Base-by-base conservation (phyloP, 345 rosid species). In the Acer saccharum region DNA sequence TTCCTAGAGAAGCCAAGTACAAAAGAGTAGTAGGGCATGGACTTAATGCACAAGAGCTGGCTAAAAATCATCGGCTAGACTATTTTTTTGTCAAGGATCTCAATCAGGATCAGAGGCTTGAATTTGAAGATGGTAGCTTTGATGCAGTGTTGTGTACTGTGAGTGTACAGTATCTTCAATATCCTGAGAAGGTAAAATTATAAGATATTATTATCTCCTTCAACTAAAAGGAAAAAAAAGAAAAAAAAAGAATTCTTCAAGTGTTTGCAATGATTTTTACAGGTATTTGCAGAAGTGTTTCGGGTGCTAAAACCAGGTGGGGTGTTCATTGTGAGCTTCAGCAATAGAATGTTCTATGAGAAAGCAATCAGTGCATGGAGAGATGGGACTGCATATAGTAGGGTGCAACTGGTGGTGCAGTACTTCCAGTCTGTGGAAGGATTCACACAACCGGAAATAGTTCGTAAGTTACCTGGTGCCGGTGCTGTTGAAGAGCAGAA, bases 271-370 rank as follows among this genome's bases (percentile, higher is more conserved):
- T 60, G 64, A 9, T 60, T 65, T 9, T 43, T 43, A 43, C 46
- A 91, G 97, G 95, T 90, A 64, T 93, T 92, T 82, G 89, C 90
- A 12, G 88, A 93, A 77, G 90, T 92, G 80, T 90, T 84, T 78
- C 80, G 96, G 39, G 90, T 91, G 73, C 83, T 95, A 20, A 91
- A 85, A 82, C 93, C 96, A 0, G 99, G 98, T 75, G 97, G 99
- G 18, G 79, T 87, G 20, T 87, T 91, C 73, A 88, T 93, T 21
- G 95, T 89, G 71, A 92, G 98, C 87, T 93, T 95, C 69, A 95
- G 98, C 94, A 95, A 89, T 80, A 80, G 97, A 55, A 83, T 93
- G 85, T 95, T 95, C 84, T 92, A 92, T 75, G 97, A 95, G 86
- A 95, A 95, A 86, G 98, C 94, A 41, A 86, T 93, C 44, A 80